Base-by-base conservation (phyloP, 768 basidiomycete genomes). In the Leucosporidium scottii region DNA sequence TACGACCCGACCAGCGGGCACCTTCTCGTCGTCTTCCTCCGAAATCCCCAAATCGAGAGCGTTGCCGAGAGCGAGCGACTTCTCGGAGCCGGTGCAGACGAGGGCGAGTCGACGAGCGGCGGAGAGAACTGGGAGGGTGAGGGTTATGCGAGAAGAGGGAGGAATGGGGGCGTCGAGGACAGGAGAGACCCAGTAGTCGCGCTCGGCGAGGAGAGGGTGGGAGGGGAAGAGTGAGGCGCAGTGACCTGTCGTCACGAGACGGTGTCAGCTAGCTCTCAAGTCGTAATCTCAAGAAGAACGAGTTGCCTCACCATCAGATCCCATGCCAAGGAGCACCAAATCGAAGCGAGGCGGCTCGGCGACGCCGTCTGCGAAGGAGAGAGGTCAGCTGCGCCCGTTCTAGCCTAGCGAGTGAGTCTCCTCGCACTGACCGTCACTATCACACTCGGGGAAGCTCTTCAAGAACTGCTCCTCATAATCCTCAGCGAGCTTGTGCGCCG, bases 261-360 rank as follows among this genome's bases (percentile, higher is more conserved):
- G n/a, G n/a, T n/a, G n/a, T n/a, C n/a, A n/a, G n/a, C n/a, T n/a
- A n/a, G n/a, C n/a, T n/a, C n/a, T n/a, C n/a, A n/a, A n/a, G n/a
- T n/a, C n/a, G n/a, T n/a, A n/a, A n/a, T n/a, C n/a, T n/a, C n/a
- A n/a, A n/a, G n/a, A n/a, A n/a, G n/a, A n/a, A n/a, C n/a, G n/a
- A n/a, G n/a, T n/a, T n/a, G 4, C 34, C 60, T 27, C 55, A 61
- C 93, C 94, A 77, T 98, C 94, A 4, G 90, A 87, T n/a, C 92
- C 93, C 84, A 91, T 86, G 56, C 93, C 94, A 59, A 98, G 87
- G 54, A 98, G 85, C 80, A 97, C 88, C 77, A 98, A 85, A 77
- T 98, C 94, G 79, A 97, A 98, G 60, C 93, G 82, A 70, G 94
- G 94, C 82, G 34, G 30, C 3, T 23, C 30, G 5, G 30, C 51